These are phyloP conservation scores for Fusarium sp. DNA, from an alignment of 2,329 filamentous ascomycete genomes.

Conservation along the genomic window DNA sequence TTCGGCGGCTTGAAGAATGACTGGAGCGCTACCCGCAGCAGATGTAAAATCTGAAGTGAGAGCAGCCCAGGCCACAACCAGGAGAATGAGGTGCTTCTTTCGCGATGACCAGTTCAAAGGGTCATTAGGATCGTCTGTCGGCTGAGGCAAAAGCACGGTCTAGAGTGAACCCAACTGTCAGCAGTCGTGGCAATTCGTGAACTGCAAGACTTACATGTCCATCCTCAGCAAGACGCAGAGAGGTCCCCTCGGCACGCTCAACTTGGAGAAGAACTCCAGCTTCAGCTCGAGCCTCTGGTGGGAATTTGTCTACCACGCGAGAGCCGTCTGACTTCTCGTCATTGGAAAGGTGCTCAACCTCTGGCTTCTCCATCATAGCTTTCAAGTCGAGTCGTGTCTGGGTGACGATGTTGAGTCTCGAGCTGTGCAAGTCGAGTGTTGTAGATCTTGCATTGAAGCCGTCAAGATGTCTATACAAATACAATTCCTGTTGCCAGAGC, in stretches of 20 bases:
- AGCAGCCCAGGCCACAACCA: constrained; percentile 33
- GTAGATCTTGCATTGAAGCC: background rate
- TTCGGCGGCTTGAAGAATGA: constrained; percentile 33
- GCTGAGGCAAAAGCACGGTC: constrained; percentile 38
- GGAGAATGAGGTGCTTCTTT: constrained; percentile 39
- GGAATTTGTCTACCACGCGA: constrained; percentile 8
- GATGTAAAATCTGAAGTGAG: constrained; percentile 36
- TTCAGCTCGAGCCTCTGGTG: constrained; percentile 28
- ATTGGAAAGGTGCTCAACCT: constrained; percentile 30
- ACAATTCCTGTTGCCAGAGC: background rate
- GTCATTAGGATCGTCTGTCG: constrained; percentile 23
- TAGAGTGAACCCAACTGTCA: background rate
- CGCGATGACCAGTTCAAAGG: constrained; percentile 38
- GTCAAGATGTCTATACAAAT: constrained; percentile 16
- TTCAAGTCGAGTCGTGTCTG: background rate
- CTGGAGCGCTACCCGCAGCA: constrained; percentile 31
- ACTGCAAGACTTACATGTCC: constrained; percentile 19
- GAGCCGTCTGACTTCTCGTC: constrained; percentile 11
- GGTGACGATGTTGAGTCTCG: background rate
- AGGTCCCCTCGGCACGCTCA: constrained; percentile 1
- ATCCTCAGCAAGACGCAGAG: constrained; percentile 31
- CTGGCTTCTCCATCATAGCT: constrained; percentile 29
- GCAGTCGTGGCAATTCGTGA: background rate
- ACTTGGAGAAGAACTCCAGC: constrained; percentile 25
- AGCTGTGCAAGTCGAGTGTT: constrained; percentile 5